Evolutionary conservation across 192 early-diverging fungal species (phyloP).

Genomic region (Chytriomyces confervae): DNA sequence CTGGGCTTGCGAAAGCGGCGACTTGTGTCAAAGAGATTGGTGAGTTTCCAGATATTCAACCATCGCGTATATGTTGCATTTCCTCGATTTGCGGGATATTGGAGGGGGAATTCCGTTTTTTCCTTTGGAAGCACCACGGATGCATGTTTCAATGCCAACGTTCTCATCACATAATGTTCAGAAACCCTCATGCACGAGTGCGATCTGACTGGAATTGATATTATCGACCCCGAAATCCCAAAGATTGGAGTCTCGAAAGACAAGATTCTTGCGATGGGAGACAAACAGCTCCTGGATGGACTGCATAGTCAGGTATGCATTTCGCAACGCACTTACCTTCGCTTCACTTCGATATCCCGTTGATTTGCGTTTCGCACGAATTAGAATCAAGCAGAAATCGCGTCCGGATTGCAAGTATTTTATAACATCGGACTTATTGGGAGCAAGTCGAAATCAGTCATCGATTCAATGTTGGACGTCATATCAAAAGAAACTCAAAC

Average conservation of each 20-base stretch:
- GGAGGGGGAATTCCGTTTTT: not conserved
- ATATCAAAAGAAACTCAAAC: constrained; percentile 42
- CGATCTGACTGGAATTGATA: constrained; percentile 70
- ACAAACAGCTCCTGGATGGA: constrained; percentile 45
- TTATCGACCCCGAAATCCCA: constrained; percentile 61
- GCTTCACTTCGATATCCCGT: not conserved
- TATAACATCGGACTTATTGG: constrained; percentile 49
- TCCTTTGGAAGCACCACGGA: not conserved
- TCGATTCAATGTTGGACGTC: constrained; percentile 42
- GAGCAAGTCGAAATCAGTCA: constrained; percentile 31
- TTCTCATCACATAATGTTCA: not conserved
- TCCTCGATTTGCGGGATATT: not conserved
- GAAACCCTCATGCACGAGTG: constrained; percentile 62
- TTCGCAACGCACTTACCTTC: not conserved
- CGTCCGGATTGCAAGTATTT: constrained; percentile 53
- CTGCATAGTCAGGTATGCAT: constrained; percentile 42
- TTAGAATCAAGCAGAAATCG: constrained; percentile 56
- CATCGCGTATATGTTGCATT: not conserved
- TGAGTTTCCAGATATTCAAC: not conserved
- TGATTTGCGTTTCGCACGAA: not conserved
- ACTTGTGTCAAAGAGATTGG: constrained; percentile 29
- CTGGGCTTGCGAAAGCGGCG: constrained; percentile 20
- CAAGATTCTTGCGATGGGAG: constrained; percentile 54
- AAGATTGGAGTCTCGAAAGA: constrained; percentile 53
- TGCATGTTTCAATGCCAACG: too few relatives aligned